Evolutionary conservation across 371 early-diverging fungal species (phyloP).

Genomic region (Lichtheimia hyalospora): DNA sequence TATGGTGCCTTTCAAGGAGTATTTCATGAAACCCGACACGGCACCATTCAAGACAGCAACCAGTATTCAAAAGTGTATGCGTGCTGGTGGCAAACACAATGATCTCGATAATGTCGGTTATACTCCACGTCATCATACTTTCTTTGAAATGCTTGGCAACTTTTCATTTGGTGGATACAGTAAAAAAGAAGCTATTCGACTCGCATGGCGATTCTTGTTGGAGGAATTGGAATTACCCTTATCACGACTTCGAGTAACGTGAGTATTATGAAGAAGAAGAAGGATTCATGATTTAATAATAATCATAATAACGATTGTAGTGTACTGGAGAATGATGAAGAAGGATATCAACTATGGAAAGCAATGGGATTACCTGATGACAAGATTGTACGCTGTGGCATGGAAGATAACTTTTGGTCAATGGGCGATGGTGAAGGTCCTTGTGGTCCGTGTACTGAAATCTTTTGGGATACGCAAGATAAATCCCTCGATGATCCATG

Average conservation of each 20-base stretch:
- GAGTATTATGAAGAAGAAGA: conserved; percentile 16
- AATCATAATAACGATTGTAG: conserved; percentile 25
- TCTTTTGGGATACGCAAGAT: conserved; percentile 77
- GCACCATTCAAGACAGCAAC: conserved; percentile 66
- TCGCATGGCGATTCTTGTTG: conserved; percentile 75
- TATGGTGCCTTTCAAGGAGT: conserved; percentile 80
- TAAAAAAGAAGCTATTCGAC: conserved; percentile 60
- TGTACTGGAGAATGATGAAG: conserved; percentile 66
- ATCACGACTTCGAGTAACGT: conserved; percentile 67
- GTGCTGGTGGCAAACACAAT: conserved; percentile 85
- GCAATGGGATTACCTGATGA: conserved; percentile 60
- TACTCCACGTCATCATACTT: conserved; percentile 80
- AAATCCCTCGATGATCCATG: conserved; percentile 55
- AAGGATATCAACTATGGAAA: conserved; percentile 68
- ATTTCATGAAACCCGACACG: conserved; percentile 62
- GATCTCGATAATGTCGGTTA: conserved; percentile 82
- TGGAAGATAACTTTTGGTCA: conserved; percentile 79
- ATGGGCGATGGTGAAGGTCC: conserved; percentile 87
- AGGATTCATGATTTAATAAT: not conserved
- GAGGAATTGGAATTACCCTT: conserved; percentile 62
- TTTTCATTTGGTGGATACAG: conserved; percentile 76
- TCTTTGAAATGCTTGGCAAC: conserved; percentile 86
- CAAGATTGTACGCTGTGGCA: conserved; percentile 59
- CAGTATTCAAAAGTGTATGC: conserved; percentile 73
- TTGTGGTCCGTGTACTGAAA: conserved; percentile 82